Percentiles rank a stretch among this genome's conserved stretches.
Evolutionary conservation across 192 early-diverging fungal genomes (phyloP).

Genomic region (Coemansia sp.): DNA sequence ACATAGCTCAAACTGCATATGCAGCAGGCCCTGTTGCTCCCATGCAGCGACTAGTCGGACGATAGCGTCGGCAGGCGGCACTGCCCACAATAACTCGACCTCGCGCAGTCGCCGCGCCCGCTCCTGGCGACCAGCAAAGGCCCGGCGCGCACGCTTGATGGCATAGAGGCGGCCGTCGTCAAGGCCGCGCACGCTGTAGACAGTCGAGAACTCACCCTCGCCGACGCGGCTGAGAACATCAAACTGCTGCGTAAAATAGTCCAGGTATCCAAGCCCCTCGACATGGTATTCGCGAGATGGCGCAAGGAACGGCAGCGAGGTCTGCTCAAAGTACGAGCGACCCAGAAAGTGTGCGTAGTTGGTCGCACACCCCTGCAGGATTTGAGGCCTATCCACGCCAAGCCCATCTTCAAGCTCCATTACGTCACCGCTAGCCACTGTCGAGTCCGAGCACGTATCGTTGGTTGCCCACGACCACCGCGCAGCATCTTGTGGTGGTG

Average conservation of each 20-base stretch:
- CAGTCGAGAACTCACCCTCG: conserved; percentile 79
- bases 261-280: conserved; percentile 44
- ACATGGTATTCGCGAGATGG: conserved; percentile 32
- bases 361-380: conserved; percentile 46
- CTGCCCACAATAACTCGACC: conserved; percentile 73
- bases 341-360: conserved; percentile 51
- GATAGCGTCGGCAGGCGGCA: conserved; percentile 61
- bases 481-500: conserved; percentile 17
- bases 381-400: conserved; percentile 45
- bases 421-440: background rate
- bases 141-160: conserved; percentile 73
- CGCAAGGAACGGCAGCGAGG: conserved; percentile 38
- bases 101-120: conserved; percentile 73
- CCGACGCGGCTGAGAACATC: conserved; percentile 64
- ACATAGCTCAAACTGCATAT: conserved; percentile 89
- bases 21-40: conserved; percentile 87
- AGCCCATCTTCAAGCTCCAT: conserved; percentile 5
- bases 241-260: conserved; percentile 76
- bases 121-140: conserved; percentile 70
- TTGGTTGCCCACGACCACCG: conserved; percentile 3
- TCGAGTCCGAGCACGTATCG: conserved; percentile 18
- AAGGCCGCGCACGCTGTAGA: conserved; percentile 70
- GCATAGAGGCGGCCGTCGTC: conserved; percentile 68
- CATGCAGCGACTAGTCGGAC: conserved; percentile 79
- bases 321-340: conserved; percentile 35